Percentiles rank a stretch among this genome's conserved stretches.
phyloP scores from a whole-genome alignment of 163 green algal genomes.

The Picocystis sp. region DNA sequence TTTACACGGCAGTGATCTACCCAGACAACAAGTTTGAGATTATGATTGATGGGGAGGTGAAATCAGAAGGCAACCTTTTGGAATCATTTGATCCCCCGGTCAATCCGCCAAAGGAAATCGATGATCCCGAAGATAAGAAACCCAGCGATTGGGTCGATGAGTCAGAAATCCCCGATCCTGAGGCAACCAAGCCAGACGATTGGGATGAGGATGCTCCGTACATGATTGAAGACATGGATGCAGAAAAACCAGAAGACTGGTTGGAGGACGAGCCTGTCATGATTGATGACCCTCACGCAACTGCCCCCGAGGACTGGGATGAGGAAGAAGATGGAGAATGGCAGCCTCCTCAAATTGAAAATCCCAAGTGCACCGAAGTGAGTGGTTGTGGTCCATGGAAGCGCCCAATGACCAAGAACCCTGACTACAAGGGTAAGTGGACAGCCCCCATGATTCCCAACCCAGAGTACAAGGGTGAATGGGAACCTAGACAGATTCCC shows the following conservation, averaged over 20 bases:
- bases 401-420: slow-evolving; percentile 41
- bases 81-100: slow-evolving; percentile 60
- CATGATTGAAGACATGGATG: slow-evolving; percentile 42
- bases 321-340: slow-evolving; percentile 77
- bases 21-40: slow-evolving; percentile 35
- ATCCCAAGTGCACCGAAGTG: slow-evolving; percentile 46
- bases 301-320: slow-evolving; percentile 64
- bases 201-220: slow-evolving; percentile 66
- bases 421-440: slow-evolving; percentile 26
- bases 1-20: slow-evolving; percentile 45
- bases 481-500: slow-evolving; percentile 47
- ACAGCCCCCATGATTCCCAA: slow-evolving; percentile 23
- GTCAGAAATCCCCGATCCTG: slow-evolving; percentile 62
- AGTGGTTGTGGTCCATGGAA: slow-evolving; percentile 69
- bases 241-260: slow-evolving; percentile 71
- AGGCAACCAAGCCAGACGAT: slow-evolving; percentile 59
- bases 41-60: slow-evolving; percentile 58
- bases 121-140: slow-evolving; percentile 69
- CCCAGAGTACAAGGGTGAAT: slow-evolving; percentile 60
- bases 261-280: slow-evolving; percentile 62
- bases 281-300: slow-evolving; percentile 57
- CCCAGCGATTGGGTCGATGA: slow-evolving; percentile 72
- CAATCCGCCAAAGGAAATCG: slow-evolving; percentile 56
- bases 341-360: slow-evolving; percentile 39
- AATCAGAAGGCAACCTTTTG: slow-evolving; percentile 44